These are phyloP conservation scores for Fusarium sp. DNA, from an alignment of 2,329 filamentous ascomycete species.

Conservation along the genomic window DNA sequence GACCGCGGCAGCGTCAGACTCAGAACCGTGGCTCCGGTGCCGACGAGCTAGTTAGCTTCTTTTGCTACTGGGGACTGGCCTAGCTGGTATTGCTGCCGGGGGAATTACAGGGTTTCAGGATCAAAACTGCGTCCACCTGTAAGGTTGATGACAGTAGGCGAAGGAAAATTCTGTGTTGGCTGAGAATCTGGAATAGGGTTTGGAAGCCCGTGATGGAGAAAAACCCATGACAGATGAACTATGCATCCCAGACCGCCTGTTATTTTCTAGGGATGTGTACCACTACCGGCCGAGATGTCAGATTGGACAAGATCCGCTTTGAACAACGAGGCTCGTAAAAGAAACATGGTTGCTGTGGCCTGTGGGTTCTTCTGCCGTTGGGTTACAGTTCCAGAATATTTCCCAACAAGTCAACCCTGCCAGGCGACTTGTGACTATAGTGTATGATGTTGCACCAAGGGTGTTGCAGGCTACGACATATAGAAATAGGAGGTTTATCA, in stretches of 20 bases:
- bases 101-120: constrained; percentile 33
- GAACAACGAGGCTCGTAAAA: constrained; percentile 19
- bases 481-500: constrained; percentile 18
- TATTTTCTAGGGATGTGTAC: neutral
- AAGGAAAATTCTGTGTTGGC: constrained; percentile 15
- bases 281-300: constrained; percentile 35
- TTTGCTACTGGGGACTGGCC: neutral
- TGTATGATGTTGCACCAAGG: constrained; percentile 3
- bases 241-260: constrained; percentile 17
- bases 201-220: constrained; percentile 33
- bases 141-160: constrained; percentile 24
- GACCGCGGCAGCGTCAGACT: constrained; percentile 44
- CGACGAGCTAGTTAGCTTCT: constrained; percentile 27
- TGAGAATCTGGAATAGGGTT: constrained; percentile 35
- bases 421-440: neutral
- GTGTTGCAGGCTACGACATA: neutral
- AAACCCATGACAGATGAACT: constrained; percentile 11
- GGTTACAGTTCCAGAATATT: constrained; percentile 30
- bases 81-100: constrained; percentile 7
- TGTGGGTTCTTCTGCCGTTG: constrained; percentile 19
- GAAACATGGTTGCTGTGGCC: constrained; percentile 19
- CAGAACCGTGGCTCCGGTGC: constrained; percentile 47
- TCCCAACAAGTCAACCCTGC: constrained; percentile 32
- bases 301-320: constrained; percentile 30
- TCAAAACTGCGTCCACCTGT: constrained; percentile 24